phyloP scores from a whole-genome alignment of 208 protist genomes.

The Novymonas esmeraldas region DNA sequence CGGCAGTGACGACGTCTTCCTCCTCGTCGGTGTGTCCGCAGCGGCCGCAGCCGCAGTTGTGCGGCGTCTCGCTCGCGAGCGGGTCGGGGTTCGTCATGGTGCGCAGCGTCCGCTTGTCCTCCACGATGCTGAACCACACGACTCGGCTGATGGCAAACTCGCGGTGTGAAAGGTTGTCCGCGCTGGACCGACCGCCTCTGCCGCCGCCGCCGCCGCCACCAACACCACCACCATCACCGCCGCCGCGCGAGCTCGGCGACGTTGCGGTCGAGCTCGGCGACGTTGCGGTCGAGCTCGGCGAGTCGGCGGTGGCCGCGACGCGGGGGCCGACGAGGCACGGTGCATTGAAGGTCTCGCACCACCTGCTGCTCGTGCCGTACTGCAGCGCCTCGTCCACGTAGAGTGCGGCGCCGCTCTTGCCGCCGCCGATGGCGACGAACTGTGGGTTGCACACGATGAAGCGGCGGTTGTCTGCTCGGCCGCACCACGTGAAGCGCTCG shows the following conservation, averaged over 20 bases:
- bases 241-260: no score
- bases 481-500: conserved; percentile 36
- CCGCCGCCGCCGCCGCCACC: no score
- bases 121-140: conserved; percentile 29
- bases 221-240: no score
- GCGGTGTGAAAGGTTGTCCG: conserved; percentile 13
- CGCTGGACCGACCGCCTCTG: no score
- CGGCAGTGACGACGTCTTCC: no score
- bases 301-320: not conserved
- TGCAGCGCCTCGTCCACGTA: conserved; percentile 56
- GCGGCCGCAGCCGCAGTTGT: not conserved
- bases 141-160: conserved; percentile 29
- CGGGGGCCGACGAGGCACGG: conserved; percentile 40
- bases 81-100: not conserved
- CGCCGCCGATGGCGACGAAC: conserved; percentile 60
- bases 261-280: not conserved
- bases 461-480: conserved; percentile 27
- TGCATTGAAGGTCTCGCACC: conserved; percentile 55
- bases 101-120: conserved; percentile 13
- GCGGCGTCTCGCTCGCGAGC: not conserved
- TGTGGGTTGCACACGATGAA: conserved; percentile 53
- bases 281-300: not conserved
- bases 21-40: no score
- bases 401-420: conserved; percentile 52
- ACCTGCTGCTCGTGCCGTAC: conserved; percentile 54